Evolutionary conservation across 1,284 basidiomycete genomes (phyloP).

Genomic region (Irpex rosettiformis): DNA sequence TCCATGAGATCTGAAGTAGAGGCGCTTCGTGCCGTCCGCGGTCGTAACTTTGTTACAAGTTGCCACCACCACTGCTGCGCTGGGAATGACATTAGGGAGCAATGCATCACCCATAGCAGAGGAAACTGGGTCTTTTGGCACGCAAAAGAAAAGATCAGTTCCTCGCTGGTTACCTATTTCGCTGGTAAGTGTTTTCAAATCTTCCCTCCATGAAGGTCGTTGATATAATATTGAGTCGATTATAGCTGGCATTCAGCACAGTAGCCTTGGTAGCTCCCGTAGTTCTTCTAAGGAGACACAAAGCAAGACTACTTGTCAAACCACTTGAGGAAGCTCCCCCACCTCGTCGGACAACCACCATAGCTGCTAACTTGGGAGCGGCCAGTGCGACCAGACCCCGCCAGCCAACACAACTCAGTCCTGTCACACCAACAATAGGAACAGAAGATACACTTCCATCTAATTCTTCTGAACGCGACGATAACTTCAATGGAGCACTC

Average conservation of each 20-base stretch:
- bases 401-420: not conserved
- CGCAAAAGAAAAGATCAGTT: slow-evolving; percentile 14
- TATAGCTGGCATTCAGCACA: slow-evolving; percentile 35
- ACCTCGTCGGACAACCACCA: slow-evolving; percentile 21
- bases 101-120: not conserved
- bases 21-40: not conserved
- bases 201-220: not conserved
- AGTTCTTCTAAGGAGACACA: slow-evolving; percentile 32
- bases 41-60: not conserved
- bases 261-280: slow-evolving; percentile 34
- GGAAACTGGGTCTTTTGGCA: not conserved
- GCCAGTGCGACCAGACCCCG: slow-evolving; percentile 2
- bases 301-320: slow-evolving; percentile 17
- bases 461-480: slow-evolving; percentile 1
- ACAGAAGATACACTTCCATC: not conserved
- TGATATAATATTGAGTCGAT: not conserved
- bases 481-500: slow-evolving; percentile 39
- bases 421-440: not conserved
- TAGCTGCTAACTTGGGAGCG: not conserved
- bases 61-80: not conserved
- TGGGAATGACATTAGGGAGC: not conserved
- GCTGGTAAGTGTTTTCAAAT: slow-evolving; percentile 20
- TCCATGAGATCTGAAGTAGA: not conserved
- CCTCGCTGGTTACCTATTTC: slow-evolving; percentile 27
- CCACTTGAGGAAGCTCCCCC: slow-evolving; percentile 24